Conservation (phyloP, 805 yeast genomes). For the Metahyphopichia silvanorum region DNA sequence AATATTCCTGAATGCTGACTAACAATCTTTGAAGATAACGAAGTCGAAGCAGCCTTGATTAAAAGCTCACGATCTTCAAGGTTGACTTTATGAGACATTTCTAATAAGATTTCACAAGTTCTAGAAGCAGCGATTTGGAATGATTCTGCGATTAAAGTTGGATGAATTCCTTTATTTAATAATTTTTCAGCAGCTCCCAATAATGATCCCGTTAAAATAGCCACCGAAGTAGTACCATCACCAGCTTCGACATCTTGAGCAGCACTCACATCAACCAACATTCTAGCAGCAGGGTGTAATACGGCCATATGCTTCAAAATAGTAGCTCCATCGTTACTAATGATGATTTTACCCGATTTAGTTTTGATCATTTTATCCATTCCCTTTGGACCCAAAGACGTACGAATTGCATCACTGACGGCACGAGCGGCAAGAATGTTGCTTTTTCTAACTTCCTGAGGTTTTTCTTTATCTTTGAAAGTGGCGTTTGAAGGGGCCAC, state of each 20-base stretch:
- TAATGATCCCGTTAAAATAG: slow-evolving; percentile 89
- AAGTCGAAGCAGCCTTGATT: slow-evolving; percentile 90
- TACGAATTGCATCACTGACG: slow-evolving; percentile 91
- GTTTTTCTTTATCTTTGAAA: slow-evolving; percentile 90
- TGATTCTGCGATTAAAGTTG: slow-evolving; percentile 89
- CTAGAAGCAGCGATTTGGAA: slow-evolving; percentile 86
- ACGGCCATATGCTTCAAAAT: slow-evolving; percentile 97
- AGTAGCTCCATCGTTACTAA: slow-evolving; percentile 98
- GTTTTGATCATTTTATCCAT: slow-evolving; percentile 99
- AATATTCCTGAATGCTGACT: slow-evolving; percentile 83
- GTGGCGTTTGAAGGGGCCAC: slow-evolving; percentile 71
- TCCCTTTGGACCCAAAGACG: slow-evolving; percentile 97
- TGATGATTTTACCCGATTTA: slow-evolving; percentile 84
- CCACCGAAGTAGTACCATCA: slow-evolving; percentile 98
- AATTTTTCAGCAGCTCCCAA: slow-evolving; percentile 93
- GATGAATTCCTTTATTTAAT: slow-evolving; percentile 89
- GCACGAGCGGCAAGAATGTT: slow-evolving; percentile 92
- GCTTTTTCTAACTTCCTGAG: slow-evolving; percentile 87
- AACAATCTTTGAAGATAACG: slow-evolving; percentile 91
- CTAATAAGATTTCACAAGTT: slow-evolving; percentile 76
- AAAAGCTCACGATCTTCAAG: slow-evolving; percentile 78
- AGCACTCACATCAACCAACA: slow-evolving; percentile 92
- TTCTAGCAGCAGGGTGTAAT: slow-evolving; percentile 96
- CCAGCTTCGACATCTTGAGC: slow-evolving; percentile 99
- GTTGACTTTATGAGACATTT: slow-evolving; percentile 81